Evolutionary conservation across 306 rosid species (phyloP), one percentile per base, ranked within the genome.

Genomic region (Glycine latifolia): DNA sequence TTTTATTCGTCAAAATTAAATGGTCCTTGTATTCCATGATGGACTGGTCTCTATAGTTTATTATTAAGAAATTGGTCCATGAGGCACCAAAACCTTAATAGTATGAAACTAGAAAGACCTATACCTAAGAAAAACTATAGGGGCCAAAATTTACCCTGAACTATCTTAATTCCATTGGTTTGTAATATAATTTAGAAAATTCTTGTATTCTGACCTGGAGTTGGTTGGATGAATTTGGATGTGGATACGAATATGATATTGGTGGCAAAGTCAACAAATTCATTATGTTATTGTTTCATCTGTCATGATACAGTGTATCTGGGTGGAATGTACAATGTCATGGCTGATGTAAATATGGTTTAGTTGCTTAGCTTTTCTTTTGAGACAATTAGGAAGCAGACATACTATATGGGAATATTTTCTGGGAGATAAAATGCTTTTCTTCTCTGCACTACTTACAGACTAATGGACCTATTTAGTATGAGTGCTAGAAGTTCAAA

Each of bases 1-100:
- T 78, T 55, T 79, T 69, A 79, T 69, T 68, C 49, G 20, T 79
- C 50, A 26, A 55, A 55, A 31, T 44, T 55, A 79, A 77, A 56
- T 31, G 48, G 6, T 71, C 46, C 75, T 17, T 70, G 12, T 71
- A 31, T 49, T 48, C 44, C 46, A 10, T 71, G 60, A 12, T 8
- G 43, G 17, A 10, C 4, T 15, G 17, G 16, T 20, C 59, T 43
- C 43, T 47, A 8, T 46, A 46, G 47, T 78, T 11, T 67, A 16
- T 39, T 37, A 44, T 49, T 76, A 62, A 65, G n/a, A 13, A 16
- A 48, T 50, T 65, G 11, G 65, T 52, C n/a, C 26, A 15, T 33
- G 20, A 49, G 16, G 62, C 62, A 5, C 7, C 69, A 20, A 63
- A 33, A 66, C 73, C 39, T 62, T 35, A 49, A 7, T 17, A 16